Percentiles rank a stretch among this genome's conserved stretches.
Conservation (phyloP, 306 rosid genomes). For the Quercus ilex region DNA sequence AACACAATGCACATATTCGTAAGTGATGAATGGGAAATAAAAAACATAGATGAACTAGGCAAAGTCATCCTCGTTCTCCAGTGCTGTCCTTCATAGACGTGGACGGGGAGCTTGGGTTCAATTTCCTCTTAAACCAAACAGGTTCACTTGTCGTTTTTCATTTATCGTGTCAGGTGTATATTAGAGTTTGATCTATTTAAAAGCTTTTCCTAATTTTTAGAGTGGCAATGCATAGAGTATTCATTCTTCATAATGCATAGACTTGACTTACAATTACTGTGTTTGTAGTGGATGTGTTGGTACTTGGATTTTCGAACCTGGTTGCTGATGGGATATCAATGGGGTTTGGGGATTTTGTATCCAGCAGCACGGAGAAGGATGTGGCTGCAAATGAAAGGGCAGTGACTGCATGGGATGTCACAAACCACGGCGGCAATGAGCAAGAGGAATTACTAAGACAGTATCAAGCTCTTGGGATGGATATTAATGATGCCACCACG, state of each 20-base stretch:
- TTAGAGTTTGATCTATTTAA: too few relatives aligned
- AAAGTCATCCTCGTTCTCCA: too few relatives aligned
- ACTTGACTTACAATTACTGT: background rate
- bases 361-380: constrained; percentile 45
- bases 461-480: constrained; percentile 62
- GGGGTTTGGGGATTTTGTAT: constrained; percentile 67
- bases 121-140: too few relatives aligned
- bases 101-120: too few relatives aligned
- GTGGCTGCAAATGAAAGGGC: constrained; percentile 37
- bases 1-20: too few relatives aligned
- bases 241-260: background rate
- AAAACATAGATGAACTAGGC: too few relatives aligned
- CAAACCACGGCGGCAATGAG: constrained; percentile 30
- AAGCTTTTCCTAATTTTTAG: background rate
- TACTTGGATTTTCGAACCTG: constrained; percentile 65
- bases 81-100: too few relatives aligned
- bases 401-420: constrained; percentile 55
- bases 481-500: constrained; percentile 38
- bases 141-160: too few relatives aligned
- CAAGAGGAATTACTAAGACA: constrained; percentile 26
- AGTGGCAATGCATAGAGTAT: too few relatives aligned
- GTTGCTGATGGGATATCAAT: constrained; percentile 74
- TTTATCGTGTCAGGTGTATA: too few relatives aligned
- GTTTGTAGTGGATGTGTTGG: constrained; percentile 44
- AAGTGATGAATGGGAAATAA: too few relatives aligned